Percentiles rank a stretch among this genome's conserved stretches.
These are phyloP conservation scores for Chenopodium album DNA, from an alignment of 148 eudicot species.

Conservation along the genomic window DNA sequence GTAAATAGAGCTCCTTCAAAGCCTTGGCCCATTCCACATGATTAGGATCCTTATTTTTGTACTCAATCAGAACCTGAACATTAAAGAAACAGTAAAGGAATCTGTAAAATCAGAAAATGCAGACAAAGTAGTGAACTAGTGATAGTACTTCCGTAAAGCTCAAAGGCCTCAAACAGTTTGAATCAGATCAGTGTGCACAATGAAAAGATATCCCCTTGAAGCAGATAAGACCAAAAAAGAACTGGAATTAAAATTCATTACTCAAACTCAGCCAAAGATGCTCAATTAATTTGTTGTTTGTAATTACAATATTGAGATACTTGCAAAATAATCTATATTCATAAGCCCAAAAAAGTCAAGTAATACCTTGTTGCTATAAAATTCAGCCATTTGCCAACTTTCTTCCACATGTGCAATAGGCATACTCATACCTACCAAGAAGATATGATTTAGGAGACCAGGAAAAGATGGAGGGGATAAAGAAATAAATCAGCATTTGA, in stretches of 20 bases:
- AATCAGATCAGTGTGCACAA: background rate
- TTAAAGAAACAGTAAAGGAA: slow-evolving; percentile 5
- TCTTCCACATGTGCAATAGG: slow-evolving; percentile 98
- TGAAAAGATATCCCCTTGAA: background rate
- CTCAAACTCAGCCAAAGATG: background rate
- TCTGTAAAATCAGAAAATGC: background rate
- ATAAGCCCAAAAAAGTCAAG: background rate
- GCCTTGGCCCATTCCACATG: slow-evolving; percentile 98
- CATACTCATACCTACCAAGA: slow-evolving; percentile 85
- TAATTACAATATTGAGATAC: background rate
- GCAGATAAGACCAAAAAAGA: background rate
- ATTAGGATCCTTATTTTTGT: slow-evolving; percentile 76
- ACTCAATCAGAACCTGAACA: slow-evolving; percentile 80
- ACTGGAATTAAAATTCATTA: background rate
- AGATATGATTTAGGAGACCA: background rate
- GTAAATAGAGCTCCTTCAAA: slow-evolving; percentile 81
- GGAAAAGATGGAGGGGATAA: background rate
- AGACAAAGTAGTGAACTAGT: background rate
- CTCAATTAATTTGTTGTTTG: background rate
- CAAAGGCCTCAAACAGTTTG: background rate
- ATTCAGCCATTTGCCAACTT: slow-evolving; percentile 99
- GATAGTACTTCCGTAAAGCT: background rate
- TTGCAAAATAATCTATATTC: slow-evolving; percentile 45
- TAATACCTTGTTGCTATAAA: slow-evolving; percentile 88
- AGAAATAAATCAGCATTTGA: background rate